Evolutionary conservation across 805 yeast species (phyloP).

Genomic region (Barnettozyma californica): DNA sequence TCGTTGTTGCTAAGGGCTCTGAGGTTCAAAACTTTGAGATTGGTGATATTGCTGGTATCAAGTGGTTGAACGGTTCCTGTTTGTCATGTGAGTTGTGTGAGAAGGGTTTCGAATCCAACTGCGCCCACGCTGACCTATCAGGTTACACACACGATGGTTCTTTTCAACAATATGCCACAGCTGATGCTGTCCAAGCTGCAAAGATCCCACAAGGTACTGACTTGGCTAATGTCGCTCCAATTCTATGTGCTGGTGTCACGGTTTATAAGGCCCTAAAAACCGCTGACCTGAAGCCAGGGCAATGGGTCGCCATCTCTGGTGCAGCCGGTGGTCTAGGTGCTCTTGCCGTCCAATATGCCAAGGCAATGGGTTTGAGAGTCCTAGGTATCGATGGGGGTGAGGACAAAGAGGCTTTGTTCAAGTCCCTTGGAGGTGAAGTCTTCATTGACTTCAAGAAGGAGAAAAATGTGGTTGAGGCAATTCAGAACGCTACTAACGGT

Average conservation of each 20-base stretch:
- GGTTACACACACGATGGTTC: slow-evolving; percentile 91
- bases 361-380: slow-evolving; percentile 71
- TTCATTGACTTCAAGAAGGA: slow-evolving; percentile 54
- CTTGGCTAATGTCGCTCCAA: slow-evolving; percentile 72
- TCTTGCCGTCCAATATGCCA: slow-evolving; percentile 68
- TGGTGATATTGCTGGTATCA: slow-evolving; percentile 80
- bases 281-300: slow-evolving; percentile 62
- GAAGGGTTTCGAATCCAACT: slow-evolving; percentile 62
- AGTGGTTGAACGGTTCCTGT: slow-evolving; percentile 81
- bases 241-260: slow-evolving; percentile 88
- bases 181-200: slow-evolving; percentile 85
- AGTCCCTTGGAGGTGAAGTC: slow-evolving; percentile 60
- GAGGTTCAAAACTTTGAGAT: slow-evolving; percentile 65
- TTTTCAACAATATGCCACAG: slow-evolving; percentile 87
- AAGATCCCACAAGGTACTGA: slow-evolving; percentile 69
- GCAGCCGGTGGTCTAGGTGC: slow-evolving; percentile 81
- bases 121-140: slow-evolving; percentile 65
- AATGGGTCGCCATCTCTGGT: slow-evolving; percentile 75
- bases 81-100: slow-evolving; percentile 72
- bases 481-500: slow-evolving; percentile 56
- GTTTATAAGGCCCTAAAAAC: slow-evolving; percentile 88
- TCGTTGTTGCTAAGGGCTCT: slow-evolving; percentile 71
- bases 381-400: slow-evolving; percentile 69
- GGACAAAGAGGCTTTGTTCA: slow-evolving; percentile 50
- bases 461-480: slow-evolving; percentile 50